Conservation (phyloP, 352 stramenopile species). For the Blastocystis hominis region DNA sequence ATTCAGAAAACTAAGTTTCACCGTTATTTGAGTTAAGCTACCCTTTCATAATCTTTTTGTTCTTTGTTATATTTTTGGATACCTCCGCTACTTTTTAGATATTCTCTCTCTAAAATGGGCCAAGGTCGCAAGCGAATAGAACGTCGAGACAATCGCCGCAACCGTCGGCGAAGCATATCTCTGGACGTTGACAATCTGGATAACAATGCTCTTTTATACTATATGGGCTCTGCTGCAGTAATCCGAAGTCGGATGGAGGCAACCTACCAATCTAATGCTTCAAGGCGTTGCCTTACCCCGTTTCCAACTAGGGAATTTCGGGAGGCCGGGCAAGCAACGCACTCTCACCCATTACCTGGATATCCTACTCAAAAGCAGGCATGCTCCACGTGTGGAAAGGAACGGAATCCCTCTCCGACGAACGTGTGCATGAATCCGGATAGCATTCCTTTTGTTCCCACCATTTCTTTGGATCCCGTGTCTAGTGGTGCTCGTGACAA, state of each 20-base stretch:
- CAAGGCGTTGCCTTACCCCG: background rate
- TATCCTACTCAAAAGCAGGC: background rate
- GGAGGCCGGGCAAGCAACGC: no score
- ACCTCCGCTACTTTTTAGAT: background rate
- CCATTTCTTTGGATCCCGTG: background rate
- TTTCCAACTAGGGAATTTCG: background rate
- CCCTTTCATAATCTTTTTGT: no score
- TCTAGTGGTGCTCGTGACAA: background rate
- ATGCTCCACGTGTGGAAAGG: background rate
- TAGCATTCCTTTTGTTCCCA: background rate
- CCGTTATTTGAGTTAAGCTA: no score
- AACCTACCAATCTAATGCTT: background rate
- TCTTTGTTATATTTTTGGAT: background rate
- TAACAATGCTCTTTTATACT: background rate
- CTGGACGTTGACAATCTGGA: background rate
- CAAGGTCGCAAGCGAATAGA: constrained; percentile 18
- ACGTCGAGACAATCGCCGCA: background rate
- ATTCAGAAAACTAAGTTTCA: no score
- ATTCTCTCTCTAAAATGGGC: constrained; percentile 1
- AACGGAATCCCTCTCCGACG: background rate
- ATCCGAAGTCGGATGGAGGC: background rate
- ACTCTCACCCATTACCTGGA: background rate
- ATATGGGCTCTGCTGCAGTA: background rate
- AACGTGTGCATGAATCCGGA: background rate
- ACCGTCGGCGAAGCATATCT: constrained; percentile 2